A percentile compares a stretch with the other conserved stretches of the same genome.
Evolutionary conservation across 805 yeast genomes (phyloP).

Genomic region (Metschnikowia santaceciliae): DNA sequence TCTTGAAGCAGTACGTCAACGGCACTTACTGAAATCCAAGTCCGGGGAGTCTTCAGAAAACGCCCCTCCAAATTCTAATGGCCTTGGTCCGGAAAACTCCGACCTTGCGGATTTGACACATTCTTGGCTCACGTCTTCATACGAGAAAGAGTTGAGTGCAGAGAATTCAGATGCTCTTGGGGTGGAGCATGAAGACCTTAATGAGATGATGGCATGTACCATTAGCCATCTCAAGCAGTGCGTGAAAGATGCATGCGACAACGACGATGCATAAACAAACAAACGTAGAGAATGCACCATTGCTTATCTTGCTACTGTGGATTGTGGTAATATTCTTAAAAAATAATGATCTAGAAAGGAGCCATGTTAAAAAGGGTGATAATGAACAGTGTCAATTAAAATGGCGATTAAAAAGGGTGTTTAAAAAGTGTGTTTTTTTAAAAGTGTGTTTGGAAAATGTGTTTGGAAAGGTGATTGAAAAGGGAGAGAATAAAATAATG

Average conservation of each 20-base stretch:
- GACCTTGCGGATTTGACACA: slow-evolving; percentile 10
- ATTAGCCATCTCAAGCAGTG: slow-evolving; percentile 28
- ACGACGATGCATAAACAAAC: not conserved
- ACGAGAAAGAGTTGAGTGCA: slow-evolving; percentile 9
- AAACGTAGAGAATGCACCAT: no score
- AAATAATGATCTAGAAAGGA: no score
- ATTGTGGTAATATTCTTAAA: no score
- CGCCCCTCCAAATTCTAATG: not conserved
- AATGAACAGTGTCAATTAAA: no score
- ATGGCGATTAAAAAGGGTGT: no score
- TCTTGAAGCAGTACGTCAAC: slow-evolving; percentile 13
- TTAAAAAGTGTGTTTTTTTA: no score
- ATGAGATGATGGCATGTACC: slow-evolving; percentile 21
- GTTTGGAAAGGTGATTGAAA: no score
- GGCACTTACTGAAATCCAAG: not conserved
- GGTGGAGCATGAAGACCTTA: slow-evolving; percentile 16
- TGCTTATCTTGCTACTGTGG: no score
- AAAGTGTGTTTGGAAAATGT: no score
- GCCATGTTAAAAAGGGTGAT: no score
- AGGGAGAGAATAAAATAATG: no score
- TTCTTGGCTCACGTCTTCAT: slow-evolving; percentile 14
- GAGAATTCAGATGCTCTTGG: slow-evolving; percentile 10
- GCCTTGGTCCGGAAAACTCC: slow-evolving; percentile 2
- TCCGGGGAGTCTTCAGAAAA: not conserved
- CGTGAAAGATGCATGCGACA: slow-evolving; percentile 19